Percentiles rank a stretch among this genome's conserved stretches.
Conservation (phyloP, 208 protist genomes). For the Angomonas ambiguus region DNA sequence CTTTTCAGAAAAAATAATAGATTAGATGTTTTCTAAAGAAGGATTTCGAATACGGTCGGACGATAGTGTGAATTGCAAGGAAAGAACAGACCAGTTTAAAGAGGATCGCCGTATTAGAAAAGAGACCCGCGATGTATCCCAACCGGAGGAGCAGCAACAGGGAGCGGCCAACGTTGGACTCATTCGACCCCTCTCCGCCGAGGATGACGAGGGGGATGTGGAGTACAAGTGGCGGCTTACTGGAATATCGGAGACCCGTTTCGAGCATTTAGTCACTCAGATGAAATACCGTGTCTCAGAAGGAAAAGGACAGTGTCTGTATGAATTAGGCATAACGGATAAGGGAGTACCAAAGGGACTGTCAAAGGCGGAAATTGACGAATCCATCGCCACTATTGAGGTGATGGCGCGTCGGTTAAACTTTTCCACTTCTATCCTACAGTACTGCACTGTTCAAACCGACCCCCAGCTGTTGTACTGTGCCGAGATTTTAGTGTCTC, state of each 20-base stretch:
- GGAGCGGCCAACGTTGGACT: not conserved
- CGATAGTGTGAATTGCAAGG: not conserved
- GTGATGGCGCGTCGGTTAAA: conserved; percentile 68
- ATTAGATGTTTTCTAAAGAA: conserved; percentile 19
- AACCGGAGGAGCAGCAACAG: not conserved
- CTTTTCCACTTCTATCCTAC: conserved; percentile 53
- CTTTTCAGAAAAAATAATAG: conserved; percentile 5
- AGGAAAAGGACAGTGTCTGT: conserved; percentile 91
- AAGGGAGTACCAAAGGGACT: conserved; percentile 87
- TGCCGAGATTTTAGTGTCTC: conserved; percentile 80
- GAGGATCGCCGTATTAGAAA: conserved; percentile 2
- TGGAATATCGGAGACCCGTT: conserved; percentile 54
- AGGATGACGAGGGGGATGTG: conserved; percentile 93
- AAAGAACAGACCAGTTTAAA: conserved; percentile 13
- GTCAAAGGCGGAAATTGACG: conserved; percentile 56
- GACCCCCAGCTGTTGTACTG: conserved; percentile 39
- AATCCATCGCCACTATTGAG: conserved; percentile 69
- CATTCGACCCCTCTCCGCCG: conserved; percentile 39
- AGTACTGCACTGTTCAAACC: conserved; percentile 37
- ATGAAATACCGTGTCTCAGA: conserved; percentile 92
- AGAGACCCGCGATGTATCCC: not conserved
- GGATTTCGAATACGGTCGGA: conserved; percentile 35
- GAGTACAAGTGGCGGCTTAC: conserved; percentile 96
- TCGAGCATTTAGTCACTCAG: conserved; percentile 93
- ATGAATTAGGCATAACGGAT: conserved; percentile 93